These are phyloP conservation scores for Trichoderma citrinoviride DNA, from an alignment of 2,329 filamentous ascomycete genomes.

Conservation along the genomic window DNA sequence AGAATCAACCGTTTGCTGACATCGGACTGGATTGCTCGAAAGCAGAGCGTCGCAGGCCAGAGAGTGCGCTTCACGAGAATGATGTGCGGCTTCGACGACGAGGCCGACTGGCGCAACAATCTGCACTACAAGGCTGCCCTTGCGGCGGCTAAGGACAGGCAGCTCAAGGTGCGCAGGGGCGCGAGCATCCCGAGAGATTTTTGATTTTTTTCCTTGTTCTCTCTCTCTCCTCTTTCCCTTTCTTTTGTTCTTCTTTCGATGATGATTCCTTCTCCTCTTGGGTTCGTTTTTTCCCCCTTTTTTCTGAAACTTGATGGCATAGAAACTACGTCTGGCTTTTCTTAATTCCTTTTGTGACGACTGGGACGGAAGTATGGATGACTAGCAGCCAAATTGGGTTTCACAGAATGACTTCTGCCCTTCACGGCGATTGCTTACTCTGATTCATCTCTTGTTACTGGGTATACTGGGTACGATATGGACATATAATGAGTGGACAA, in stretches of 20 bases:
- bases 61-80: constrained; percentile 56
- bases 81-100: constrained; percentile 50
- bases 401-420: background rate
- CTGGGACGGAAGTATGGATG: too few relatives aligned
- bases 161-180: background rate
- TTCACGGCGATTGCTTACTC: background rate
- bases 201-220: background rate
- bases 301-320: too few relatives aligned
- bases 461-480: too few relatives aligned
- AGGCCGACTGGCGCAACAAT: constrained; percentile 21
- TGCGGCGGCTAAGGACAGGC: constrained; percentile 4
- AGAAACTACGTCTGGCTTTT: too few relatives aligned
- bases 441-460: too few relatives aligned
- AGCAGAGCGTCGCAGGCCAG: constrained; percentile 55
- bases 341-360: background rate
- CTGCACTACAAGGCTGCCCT: constrained; percentile 13
- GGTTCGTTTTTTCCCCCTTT: too few relatives aligned
- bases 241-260: too few relatives aligned
- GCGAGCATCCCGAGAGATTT: background rate
- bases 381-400: too few relatives aligned
- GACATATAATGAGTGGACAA: too few relatives aligned
- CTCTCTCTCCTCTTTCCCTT: background rate
- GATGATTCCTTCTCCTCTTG: background rate
- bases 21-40: background rate
- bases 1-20: background rate